These are phyloP conservation scores for Kwoniella sp. DNA, from an alignment of 768 basidiomycete species.

Conservation along the genomic window DNA sequence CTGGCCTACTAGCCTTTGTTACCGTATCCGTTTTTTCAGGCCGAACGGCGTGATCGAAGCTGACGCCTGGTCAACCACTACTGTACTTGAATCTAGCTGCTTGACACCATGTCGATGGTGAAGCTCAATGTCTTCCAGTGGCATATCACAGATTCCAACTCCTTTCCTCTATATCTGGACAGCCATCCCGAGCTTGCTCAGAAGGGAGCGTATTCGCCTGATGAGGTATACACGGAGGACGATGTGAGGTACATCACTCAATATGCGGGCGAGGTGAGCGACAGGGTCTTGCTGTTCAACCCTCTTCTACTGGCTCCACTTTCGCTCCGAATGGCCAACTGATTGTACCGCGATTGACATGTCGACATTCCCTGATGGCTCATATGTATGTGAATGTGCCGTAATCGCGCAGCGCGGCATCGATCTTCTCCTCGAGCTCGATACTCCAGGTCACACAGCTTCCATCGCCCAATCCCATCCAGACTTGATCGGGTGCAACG, in stretches of 20 bases:
- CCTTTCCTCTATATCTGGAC: conserved; percentile 70
- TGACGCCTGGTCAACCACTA: too few relatives aligned
- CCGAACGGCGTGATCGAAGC: too few relatives aligned
- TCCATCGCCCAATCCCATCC: conserved; percentile 69
- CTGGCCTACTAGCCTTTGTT: too few relatives aligned
- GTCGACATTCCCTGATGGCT: too few relatives aligned
- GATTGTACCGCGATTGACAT: too few relatives aligned
- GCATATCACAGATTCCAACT: conserved; percentile 79
- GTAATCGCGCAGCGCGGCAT: conserved; percentile 68
- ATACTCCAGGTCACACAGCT: conserved; percentile 80
- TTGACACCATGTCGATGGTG: conserved; percentile 76
- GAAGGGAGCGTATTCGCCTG: conserved; percentile 66
- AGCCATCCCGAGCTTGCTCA: conserved; percentile 65
- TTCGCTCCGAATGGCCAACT: too few relatives aligned
- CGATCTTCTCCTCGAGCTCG: conserved; percentile 75
- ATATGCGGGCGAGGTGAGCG: conserved; percentile 71
- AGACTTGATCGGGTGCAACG: conserved; percentile 70
- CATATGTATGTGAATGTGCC: too few relatives aligned
- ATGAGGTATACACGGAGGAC: conserved; percentile 61
- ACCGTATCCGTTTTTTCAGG: too few relatives aligned
- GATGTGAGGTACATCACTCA: conserved; percentile 67
- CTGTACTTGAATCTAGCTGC: too few relatives aligned
- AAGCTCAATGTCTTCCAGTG: conserved; percentile 80
- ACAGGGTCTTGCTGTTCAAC: background rate
- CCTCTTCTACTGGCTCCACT: too few relatives aligned